Evolutionary conservation across 129 eudicot genomes (phyloP).

Genomic region (Chrysanthemum seticuspe): DNA sequence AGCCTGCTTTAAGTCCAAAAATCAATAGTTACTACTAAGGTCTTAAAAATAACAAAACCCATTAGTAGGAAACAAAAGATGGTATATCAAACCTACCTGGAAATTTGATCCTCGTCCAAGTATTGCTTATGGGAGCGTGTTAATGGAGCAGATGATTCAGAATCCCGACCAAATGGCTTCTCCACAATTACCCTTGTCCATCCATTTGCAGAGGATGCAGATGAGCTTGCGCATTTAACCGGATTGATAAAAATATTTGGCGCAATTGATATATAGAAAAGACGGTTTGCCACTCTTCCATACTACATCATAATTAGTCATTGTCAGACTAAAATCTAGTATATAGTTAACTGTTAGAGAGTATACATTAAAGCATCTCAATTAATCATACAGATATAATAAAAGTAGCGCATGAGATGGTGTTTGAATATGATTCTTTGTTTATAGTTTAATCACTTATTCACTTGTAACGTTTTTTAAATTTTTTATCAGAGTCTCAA

Average conservation of each 20-base stretch:
- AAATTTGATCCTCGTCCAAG: constrained; percentile 88
- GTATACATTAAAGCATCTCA: too few relatives aligned
- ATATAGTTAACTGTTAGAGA: neutral
- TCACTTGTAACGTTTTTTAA: too few relatives aligned
- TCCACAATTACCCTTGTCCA: constrained; percentile 99
- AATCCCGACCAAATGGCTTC: constrained; percentile 96
- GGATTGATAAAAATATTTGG: constrained; percentile 91
- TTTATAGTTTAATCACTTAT: too few relatives aligned
- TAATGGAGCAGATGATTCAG: constrained; percentile 93
- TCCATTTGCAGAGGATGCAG: constrained; percentile 21
- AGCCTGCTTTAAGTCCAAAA: too few relatives aligned
- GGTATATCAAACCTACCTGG: constrained; percentile 45
- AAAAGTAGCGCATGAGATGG: too few relatives aligned
- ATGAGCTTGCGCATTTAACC: constrained; percentile 78
- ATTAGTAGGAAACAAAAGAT: too few relatives aligned
- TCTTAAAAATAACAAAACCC: too few relatives aligned
- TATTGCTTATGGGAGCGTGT: constrained; percentile 84
- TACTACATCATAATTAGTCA: constrained; percentile 40
- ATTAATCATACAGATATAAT: too few relatives aligned
- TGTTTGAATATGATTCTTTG: too few relatives aligned
- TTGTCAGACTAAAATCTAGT: constrained; percentile 21
- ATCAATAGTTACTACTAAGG: too few relatives aligned
- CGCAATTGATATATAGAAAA: constrained; percentile 87
- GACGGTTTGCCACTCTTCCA: constrained; percentile 83
- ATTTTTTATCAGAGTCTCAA: too few relatives aligned